Percentiles rank a stretch among this genome's conserved stretches.
phyloP scores from a whole-genome alignment of 805 yeast species.

The Torulaspora microellipsoides region DNA sequence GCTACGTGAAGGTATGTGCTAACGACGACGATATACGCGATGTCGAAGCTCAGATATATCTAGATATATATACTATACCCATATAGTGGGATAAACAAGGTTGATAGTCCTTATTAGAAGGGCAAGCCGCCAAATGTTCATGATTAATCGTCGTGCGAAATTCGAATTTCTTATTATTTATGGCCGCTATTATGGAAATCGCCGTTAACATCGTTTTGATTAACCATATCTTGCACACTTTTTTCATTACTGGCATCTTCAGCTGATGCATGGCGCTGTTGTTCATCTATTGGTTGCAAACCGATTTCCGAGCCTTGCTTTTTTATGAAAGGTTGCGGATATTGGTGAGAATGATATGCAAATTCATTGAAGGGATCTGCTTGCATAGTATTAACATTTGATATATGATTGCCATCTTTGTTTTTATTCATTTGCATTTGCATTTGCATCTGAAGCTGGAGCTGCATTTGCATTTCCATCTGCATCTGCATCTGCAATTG shows the following conservation, averaged over 20 bases:
- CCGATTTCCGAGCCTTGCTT: not conserved
- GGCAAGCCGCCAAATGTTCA: no score
- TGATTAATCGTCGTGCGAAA: no score
- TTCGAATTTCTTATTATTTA: no score
- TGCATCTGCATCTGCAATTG: slow-evolving; percentile 9
- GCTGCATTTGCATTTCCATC: slow-evolving; percentile 14
- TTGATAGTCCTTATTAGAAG: no score
- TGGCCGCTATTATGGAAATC: no score
- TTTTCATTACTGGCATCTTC: not conserved
- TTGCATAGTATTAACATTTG: not conserved
- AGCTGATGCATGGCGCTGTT: not conserved
- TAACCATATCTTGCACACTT: not conserved
- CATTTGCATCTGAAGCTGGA: slow-evolving; percentile 6
- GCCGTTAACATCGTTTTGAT: not conserved
- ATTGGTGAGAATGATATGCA: not conserved
- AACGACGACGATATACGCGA: no score
- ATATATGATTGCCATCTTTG: not conserved
- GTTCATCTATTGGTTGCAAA: not conserved
- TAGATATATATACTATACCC: no score
- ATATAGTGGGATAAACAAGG: no score
- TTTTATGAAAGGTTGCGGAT: not conserved
- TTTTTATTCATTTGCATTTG: not conserved
- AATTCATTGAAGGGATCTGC: not conserved
- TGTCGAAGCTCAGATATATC: no score
- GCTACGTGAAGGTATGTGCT: no score